Base-by-base conservation (phyloP, 2,329 filamentous ascomycete species). In the Penicillium sp. region DNA sequence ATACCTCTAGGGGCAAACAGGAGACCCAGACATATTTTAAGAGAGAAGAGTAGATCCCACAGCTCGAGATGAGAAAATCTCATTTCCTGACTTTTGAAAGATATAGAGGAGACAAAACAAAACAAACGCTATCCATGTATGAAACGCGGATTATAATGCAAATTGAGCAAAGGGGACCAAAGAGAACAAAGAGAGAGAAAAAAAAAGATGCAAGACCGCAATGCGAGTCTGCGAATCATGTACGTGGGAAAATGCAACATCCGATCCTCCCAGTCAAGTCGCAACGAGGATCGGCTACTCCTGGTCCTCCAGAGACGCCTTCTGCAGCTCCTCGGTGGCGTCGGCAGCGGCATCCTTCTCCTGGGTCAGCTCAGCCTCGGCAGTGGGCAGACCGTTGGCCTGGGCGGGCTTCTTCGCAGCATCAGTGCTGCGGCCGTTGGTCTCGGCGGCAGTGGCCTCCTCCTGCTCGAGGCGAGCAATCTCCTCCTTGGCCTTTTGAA, bases 401-500 rank as follows among this genome's bases (percentile, higher is more conserved):
- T 78, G 79, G 65, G 82, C 79, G 20, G 80, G 79, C 74, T 86
- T 85, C 75, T 83, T 83, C 31, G 78, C 78, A n/a, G 75, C 75
- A 50, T 83, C 82, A 79, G 82, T 67, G 76, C 73, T 39, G 73
- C 79, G 66, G 75, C 78, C 63, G 77, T 78, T 63, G 54, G 67
- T 56, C 64, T 73, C 57, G 54, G 69, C 47, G 78, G 78, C 64
- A 82, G 82, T 62, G 65, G 85, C 82, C 57, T 88, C 87, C 75
- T 97, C 94, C 57, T 84, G 81, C 68, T 88, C 86, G 45, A 98
- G 86, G 68, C 88, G 88, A 75, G 93, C 91, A 64, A 99, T 96
- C 78, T 97, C 92, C 79, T 94, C 94, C 83, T 96, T 90, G 62
- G 95, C 95, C 80, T 97, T 96, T 65, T 92, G 91, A 62, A 98